Base-by-base conservation (phyloP, 495 filamentous ascomycete genomes). In the Xylaria bambusicola region DNA sequence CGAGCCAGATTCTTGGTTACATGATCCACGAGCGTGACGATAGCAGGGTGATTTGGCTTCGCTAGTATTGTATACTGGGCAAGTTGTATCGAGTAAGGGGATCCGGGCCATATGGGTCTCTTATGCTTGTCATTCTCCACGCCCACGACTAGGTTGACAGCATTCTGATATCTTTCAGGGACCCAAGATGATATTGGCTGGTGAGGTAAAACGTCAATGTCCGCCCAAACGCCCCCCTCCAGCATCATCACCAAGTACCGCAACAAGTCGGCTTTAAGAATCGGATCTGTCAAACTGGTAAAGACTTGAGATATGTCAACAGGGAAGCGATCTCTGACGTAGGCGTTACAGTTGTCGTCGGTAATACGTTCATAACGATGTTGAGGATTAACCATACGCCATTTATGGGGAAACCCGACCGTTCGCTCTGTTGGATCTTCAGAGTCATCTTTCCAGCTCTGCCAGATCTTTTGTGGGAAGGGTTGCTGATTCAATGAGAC, bases 211-310 rank as follows among this genome's bases (percentile, higher is more conserved):
- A 77, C 66, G 56, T 82, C 80, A 18, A 77, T 69, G 56, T 84
- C 81, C 1, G 73, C 75, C 59, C 82, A 84, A 47, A 78, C 80
- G 20, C 81, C 81, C 10, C 81, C 81, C 33, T 77, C 73, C 49
- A 75, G 74, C 68, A 72, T 75, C 13, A 83, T 58, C 0, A 82
- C 54, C 6, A 81, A 64, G 58, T 83, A 83, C 18, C 79, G 73
- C n/a, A 82, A 67, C 0, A 82, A 69, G 40, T 83, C 79, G 0
- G 76, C 73, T 24, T 40, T 52, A 2, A 62, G 41, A 3, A 62
- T 62, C 6, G 60, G 72, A 7, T 76, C 65, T 1, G 63, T 60
- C 5, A 77, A 56, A 17, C 61, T 61, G 23, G 62, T 31, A 44
- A 74, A 77, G 7, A 61, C 56, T 8, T 67, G 54, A 10, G 67